Evolutionary conservation across 2,329 filamentous ascomycete genomes (phyloP).

Genomic region (Xylaria sp.): DNA sequence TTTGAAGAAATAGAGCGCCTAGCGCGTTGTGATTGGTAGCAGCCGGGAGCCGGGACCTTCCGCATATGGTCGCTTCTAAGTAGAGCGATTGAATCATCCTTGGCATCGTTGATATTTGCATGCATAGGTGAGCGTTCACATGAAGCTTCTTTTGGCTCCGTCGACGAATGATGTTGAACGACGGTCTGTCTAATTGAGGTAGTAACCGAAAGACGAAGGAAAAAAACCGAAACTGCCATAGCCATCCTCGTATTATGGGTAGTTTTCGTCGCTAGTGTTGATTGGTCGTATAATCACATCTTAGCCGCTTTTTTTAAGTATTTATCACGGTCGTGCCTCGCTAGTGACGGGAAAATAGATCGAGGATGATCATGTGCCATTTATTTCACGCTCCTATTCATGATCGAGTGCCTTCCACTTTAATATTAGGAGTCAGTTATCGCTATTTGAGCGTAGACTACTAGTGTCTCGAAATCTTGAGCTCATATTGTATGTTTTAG

Average conservation of each 20-base stretch:
- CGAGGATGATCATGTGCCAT: not conserved
- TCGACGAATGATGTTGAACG: not conserved
- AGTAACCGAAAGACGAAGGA: not conserved
- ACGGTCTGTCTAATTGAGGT: not conserved
- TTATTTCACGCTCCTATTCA: not conserved
- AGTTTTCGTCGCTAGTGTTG: not conserved
- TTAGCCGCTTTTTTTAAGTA: conserved; percentile 7
- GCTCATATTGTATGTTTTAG: not conserved
- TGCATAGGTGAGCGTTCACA: not conserved
- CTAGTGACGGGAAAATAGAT: not conserved
- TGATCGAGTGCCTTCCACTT: conserved; percentile 24
- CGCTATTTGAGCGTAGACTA: too few species aligned
- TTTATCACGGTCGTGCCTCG: not conserved
- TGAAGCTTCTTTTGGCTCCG: not conserved
- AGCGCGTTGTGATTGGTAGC: not conserved
- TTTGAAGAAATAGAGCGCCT: not conserved
- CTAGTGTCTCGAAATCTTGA: not conserved
- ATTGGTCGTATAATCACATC: not conserved
- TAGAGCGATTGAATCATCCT: not conserved
- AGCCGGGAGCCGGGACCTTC: not conserved
- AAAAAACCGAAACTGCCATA: not conserved
- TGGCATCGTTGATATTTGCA: not conserved
- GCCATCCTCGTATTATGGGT: not conserved
- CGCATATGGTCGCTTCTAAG: not conserved
- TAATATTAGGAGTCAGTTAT: not conserved